Percentiles rank a stretch among this genome's conserved stretches.
phyloP scores from a whole-genome alignment of 331 rosid species.

The Telfairia occidentalis region DNA sequence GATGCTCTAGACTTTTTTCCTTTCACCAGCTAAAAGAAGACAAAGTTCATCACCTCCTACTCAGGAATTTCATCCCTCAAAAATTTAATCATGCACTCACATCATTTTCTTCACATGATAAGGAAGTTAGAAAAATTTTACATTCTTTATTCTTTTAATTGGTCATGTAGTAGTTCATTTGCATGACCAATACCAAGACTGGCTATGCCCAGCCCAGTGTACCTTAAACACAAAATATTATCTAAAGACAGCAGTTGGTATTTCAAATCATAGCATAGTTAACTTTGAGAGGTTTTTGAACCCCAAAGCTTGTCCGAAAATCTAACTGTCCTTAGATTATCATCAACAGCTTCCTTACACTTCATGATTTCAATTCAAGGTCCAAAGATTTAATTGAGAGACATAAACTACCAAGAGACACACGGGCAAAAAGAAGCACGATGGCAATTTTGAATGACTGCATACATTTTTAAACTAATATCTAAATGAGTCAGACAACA shows the following conservation, averaged over 20 bases:
- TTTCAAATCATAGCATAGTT: not conserved
- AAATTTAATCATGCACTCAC: not conserved
- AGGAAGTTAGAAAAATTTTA: too few species aligned
- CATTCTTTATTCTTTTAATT: too few species aligned
- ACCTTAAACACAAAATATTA: not conserved
- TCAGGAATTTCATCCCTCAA: not conserved
- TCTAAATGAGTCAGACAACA: constrained; percentile 15
- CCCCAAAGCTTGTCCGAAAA: not conserved
- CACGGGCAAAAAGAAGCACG: not conserved
- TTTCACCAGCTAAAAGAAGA: not conserved
- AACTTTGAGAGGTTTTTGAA: not conserved
- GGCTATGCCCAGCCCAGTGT: not conserved
- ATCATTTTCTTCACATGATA: not conserved
- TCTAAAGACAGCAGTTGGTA: not conserved
- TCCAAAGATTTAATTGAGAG: not conserved
- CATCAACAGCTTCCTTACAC: not conserved
- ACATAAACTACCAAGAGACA: not conserved
- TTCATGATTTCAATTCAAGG: not conserved
- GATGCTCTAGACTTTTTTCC: not conserved
- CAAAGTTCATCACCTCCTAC: not conserved
- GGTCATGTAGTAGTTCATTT: not conserved
- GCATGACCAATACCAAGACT: not conserved
- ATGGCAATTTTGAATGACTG: not conserved
- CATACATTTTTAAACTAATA: not conserved
- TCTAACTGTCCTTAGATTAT: not conserved